Base-by-base conservation (phyloP, 495 filamentous ascomycete genomes). In the Neurospora sp. region DNA sequence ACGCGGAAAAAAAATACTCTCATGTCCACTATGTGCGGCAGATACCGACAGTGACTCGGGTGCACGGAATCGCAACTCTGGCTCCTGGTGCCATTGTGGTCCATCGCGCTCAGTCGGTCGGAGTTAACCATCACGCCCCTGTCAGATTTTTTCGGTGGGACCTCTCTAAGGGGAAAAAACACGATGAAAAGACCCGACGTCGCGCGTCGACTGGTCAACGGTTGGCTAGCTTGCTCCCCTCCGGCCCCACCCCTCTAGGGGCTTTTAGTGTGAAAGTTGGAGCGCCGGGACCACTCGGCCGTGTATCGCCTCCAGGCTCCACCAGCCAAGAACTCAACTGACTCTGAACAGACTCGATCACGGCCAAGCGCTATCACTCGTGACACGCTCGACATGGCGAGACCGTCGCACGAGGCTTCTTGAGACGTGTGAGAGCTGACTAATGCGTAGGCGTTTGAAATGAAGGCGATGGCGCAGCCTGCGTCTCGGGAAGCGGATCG, bases 341-440 rank as follows among this genome's bases (percentile, higher is more conserved):
- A 80, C 79, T 79, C 76, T 72, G 38, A 40, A 69, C 42, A 68
- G 53, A 76, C 72, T 71, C 73, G 61, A 71, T 68, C 65, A 73
- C 69, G 75, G 78, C 71, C 74, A 69, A 75, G 73, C 78, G 35
- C 59, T n/a, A 65, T 70, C 31, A 42, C 73, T 74, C 65, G 73
- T 73, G 72, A 68, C 68, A 73, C 72, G 73, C 27, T 70, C 37
- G 72, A 71, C 42, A 70, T 72, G 73, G 75, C 72, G 69, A 77
- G 75, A 77, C 75, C 76, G 75, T 80, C 74, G 75, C 75, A 79
- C 78, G 65, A 76, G 73, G 76, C 74, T 76, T 72, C 75, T 80
- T 78, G 76, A 65, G 53, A 68, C 69, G 72, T 75, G 74, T 69
- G 74, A 22, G 69, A 74, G 75, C 75, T 75, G 76, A 76, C 76